Evolutionary conservation across 1,284 basidiomycete genomes (phyloP).

Genomic region (Cyathus pygmaeus): DNA sequence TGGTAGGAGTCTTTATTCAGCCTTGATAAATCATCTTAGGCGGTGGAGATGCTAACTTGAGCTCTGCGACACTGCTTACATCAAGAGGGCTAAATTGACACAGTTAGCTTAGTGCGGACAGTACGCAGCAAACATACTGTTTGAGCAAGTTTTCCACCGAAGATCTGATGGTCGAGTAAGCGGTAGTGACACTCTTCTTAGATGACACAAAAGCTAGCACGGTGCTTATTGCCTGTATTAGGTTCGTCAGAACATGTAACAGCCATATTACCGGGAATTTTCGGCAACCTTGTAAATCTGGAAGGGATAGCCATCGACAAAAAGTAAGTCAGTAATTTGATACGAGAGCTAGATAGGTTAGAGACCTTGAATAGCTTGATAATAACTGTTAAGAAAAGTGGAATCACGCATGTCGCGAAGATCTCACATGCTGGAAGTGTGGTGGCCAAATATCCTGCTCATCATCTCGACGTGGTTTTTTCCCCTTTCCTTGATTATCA

Average conservation of each 20-base stretch:
- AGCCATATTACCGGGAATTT: background rate
- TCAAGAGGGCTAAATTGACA: constrained; percentile 74
- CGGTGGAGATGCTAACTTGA: constrained; percentile 67
- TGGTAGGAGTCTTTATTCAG: constrained; percentile 33
- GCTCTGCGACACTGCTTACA: constrained; percentile 80
- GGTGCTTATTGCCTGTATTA: constrained; percentile 78
- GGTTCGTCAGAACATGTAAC: background rate
- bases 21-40: background rate
- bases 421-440: background rate
- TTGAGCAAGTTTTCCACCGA: constrained; percentile 85
- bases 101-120: background rate
- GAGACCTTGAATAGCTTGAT: background rate
- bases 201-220: constrained; percentile 90
- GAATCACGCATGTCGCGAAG: background rate
- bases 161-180: constrained; percentile 79
- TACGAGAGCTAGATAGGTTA: background rate
- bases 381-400: background rate
- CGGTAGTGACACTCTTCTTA: constrained; percentile 84
- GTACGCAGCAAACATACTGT: constrained; percentile 53
- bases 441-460: background rate
- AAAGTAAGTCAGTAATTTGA: too few species aligned
- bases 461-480: background rate
- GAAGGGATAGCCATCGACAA: background rate
- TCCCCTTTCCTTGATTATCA: background rate
- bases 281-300: background rate